phyloP scores from a whole-genome alignment of 352 stramenopile genomes.

The Phytophthora europaea region DNA sequence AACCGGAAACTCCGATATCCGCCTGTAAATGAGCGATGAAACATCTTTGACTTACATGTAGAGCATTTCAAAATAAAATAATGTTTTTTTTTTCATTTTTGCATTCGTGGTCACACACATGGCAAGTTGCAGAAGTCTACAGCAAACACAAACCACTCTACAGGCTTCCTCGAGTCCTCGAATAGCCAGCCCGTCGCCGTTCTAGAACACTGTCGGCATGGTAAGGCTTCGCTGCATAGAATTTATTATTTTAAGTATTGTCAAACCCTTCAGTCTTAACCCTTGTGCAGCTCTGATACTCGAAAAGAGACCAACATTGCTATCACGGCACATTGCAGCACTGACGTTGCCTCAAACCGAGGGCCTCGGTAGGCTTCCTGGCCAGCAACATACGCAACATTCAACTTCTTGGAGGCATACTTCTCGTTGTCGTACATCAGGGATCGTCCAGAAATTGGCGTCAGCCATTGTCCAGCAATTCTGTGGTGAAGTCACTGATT shows the following conservation, averaged over 20 bases:
- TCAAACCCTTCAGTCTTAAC: conserved; percentile 36
- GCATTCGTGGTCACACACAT: background rate
- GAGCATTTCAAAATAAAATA: too few species aligned
- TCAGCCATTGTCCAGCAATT: conserved; percentile 37
- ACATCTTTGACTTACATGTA: background rate
- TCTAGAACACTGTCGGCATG: conserved; percentile 56
- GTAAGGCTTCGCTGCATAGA: conserved; percentile 46
- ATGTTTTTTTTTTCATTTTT: background rate
- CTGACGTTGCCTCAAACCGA: too few species aligned
- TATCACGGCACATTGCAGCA: conserved; percentile 51
- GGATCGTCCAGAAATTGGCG: conserved; percentile 17
- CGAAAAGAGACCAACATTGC: conserved; percentile 45
- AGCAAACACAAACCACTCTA: conserved; percentile 58
- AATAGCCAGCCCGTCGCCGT: conserved; percentile 39
- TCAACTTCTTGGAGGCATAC: conserved; percentile 30
- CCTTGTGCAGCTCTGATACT: conserved; percentile 56
- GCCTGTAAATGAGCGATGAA: background rate
- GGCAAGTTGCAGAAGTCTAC: background rate
- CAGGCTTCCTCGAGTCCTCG: conserved; percentile 43
- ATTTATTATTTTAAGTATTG: conserved; percentile 37
- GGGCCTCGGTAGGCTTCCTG: conserved; percentile 40
- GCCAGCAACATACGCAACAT: conserved; percentile 33
- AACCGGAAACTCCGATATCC: background rate
- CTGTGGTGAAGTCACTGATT: conserved; percentile 17
- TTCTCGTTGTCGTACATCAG: conserved; percentile 43